phyloP scores from a whole-genome alignment of 305 asterid genomes.

The Petunia hybrid region DNA sequence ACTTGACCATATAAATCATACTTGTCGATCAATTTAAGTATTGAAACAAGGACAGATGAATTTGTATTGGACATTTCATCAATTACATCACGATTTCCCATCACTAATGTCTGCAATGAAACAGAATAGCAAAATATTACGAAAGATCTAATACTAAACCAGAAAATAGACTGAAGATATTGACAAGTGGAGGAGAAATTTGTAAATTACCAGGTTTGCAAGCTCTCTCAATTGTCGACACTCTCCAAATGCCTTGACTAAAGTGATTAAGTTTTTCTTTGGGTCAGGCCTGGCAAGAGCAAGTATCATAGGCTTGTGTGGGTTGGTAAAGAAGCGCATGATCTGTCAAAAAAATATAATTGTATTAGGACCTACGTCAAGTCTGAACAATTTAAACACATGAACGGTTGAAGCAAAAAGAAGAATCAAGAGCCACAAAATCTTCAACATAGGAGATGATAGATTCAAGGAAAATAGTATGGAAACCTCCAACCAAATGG shows the following conservation, averaged over 20 bases:
- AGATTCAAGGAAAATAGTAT: conserved; percentile 31
- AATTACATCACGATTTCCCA: conserved; percentile 93
- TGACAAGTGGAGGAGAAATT: background rate
- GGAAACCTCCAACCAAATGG: conserved; percentile 89
- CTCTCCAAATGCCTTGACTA: conserved; percentile 98
- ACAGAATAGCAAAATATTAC: conserved; percentile 37
- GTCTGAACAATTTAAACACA: conserved; percentile 40
- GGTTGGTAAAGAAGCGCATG: conserved; percentile 94
- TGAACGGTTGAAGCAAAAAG: conserved; percentile 9
- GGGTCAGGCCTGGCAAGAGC: conserved; percentile 99
- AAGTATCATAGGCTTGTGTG: conserved; percentile 94
- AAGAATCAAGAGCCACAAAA: conserved; percentile 20
- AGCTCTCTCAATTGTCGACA: conserved; percentile 88
- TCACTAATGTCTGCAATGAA: conserved; percentile 73
- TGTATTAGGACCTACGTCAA: conserved; percentile 1
- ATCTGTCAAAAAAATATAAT: conserved; percentile 54
- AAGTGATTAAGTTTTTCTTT: conserved; percentile 83
- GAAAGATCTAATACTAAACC: background rate
- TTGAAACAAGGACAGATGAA: conserved; percentile 86
- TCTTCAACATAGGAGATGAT: conserved; percentile 12
- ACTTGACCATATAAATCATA: conserved; percentile 94
- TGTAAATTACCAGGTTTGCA: conserved; percentile 81
- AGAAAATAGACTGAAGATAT: background rate
- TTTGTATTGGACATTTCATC: conserved; percentile 91
- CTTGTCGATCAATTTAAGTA: conserved; percentile 82